These are phyloP conservation scores for Gossypium raimondii DNA, from an alignment of 345 rosid species.

Conservation along the genomic window DNA sequence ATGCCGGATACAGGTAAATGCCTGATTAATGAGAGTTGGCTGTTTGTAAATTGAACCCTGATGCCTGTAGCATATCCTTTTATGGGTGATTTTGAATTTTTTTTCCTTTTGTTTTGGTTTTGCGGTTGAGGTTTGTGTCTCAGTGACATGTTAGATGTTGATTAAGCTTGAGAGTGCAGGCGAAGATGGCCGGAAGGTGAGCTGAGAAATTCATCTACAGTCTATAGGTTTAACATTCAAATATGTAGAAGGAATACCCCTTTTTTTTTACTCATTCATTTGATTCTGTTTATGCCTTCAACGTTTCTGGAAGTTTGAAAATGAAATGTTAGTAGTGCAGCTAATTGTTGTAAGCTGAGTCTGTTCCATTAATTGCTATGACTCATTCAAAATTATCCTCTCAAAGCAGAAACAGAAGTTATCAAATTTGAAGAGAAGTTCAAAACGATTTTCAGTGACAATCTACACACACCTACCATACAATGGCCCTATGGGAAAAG, in stretches of 20 bases:
- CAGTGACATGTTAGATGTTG: background rate
- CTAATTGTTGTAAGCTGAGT: background rate
- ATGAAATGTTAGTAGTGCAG: background rate
- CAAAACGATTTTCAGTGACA: too few species aligned
- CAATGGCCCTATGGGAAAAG: too few species aligned
- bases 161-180: background rate
- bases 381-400: background rate
- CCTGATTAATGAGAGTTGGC: background rate
- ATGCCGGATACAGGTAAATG: background rate
- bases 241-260: background rate
- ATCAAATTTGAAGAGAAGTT: too few species aligned
- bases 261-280: background rate
- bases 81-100: background rate
- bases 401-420: too few species aligned
- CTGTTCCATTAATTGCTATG: background rate
- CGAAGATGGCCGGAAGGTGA: background rate
- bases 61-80: background rate
- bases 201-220: background rate
- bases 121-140: background rate
- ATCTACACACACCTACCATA: too few species aligned
- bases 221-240: background rate
- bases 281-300: background rate
- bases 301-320: background rate
- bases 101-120: too few species aligned
- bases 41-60: background rate